phyloP scores from a whole-genome alignment of 1,284 basidiomycete genomes.

The Austroboletus niveus region DNA sequence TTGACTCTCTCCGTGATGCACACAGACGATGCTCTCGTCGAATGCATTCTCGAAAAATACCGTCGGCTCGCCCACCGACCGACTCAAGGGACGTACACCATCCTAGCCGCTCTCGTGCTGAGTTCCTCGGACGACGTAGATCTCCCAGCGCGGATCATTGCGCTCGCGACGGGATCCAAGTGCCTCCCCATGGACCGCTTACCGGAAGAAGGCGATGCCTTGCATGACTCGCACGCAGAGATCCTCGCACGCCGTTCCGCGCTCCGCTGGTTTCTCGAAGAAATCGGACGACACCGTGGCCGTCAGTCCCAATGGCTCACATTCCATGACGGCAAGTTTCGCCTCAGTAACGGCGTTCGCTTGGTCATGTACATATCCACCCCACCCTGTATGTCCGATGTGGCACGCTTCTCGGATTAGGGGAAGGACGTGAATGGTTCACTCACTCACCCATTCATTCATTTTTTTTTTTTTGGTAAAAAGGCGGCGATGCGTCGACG shows the following conservation, averaged over 20 bases:
- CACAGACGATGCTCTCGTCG: conserved; percentile 23
- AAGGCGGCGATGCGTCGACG: conserved; percentile 90
- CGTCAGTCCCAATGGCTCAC: conserved; percentile 46
- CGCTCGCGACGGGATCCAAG: conserved; percentile 84
- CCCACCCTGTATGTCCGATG: conserved; percentile 65
- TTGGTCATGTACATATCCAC: conserved; percentile 84
- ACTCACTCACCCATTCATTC: not conserved
- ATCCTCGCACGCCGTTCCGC: conserved; percentile 81
- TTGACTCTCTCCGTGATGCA: not conserved
- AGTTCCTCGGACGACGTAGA: conserved; percentile 11
- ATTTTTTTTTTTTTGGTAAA: not conserved
- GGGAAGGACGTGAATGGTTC: too few relatives aligned
- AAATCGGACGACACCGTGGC: conserved; percentile 45
- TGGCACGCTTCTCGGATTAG: too few relatives aligned
- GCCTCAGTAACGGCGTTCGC: conserved; percentile 48
- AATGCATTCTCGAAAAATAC: conserved; percentile 44
- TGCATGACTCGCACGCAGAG: conserved; percentile 93
- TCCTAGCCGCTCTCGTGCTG: conserved; percentile 60
- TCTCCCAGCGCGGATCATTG: conserved; percentile 50
- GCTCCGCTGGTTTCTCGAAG: conserved; percentile 77
- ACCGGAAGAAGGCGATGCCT: conserved; percentile 70
- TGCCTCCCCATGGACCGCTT: conserved; percentile 71
- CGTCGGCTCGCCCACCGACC: conserved; percentile 45
- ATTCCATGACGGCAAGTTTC: conserved; percentile 42
- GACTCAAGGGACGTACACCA: conserved; percentile 53